Evolutionary conservation across 129 eudicot genomes (phyloP), one percentile per base, ranked within the genome.

Genomic region (Tagetes patula): DNA sequence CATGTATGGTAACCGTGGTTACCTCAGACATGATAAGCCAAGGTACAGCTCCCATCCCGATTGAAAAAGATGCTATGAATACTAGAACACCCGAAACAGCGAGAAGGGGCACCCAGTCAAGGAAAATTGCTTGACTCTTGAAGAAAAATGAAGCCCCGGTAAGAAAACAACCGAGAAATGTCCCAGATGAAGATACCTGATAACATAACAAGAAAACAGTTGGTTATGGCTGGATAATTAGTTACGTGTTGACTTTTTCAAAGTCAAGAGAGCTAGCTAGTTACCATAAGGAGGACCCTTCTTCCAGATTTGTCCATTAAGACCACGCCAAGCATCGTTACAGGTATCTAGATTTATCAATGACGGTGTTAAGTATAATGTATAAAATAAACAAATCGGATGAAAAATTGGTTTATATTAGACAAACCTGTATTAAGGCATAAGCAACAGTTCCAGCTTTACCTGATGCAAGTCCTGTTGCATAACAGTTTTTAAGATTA

Each of bases 21-120:
- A 90, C 97, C 97, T 90, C 97, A 9, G 97, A 90, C 97, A 90
- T 87, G 36, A 90, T 85, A 27, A 90, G 82, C 98, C 98, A 92
- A 39, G 98, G 98, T 72, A 89, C 96, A 48, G 96, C 87, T 73
- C 98, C 96, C 93, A 88, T 86, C 67, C 98, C 96, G 37, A 92
- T 84, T 9, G 98, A 92, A 66, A 89, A 92, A 8, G 89, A 76
- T 42, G 87, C 79, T 69, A 89, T 76, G 71, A 83, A 80, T 76
- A 85, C 88, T 76, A 92, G 77, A 37, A 92, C 86, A 6, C 98
- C 98, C 71, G 95, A 84, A 67, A 89, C 95, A 1, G 95, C 98
- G 36, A 92, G 81, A 37, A 79, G 14, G 6, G 98, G 98, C 58
- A 88, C 91, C 87, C 86, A 88, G 30, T 77, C 91, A 45, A 83